Percentiles rank a stretch among this genome's conserved stretches.
Conservation (phyloP, 352 stramenopile species). For the Phytophthora rubi region DNA sequence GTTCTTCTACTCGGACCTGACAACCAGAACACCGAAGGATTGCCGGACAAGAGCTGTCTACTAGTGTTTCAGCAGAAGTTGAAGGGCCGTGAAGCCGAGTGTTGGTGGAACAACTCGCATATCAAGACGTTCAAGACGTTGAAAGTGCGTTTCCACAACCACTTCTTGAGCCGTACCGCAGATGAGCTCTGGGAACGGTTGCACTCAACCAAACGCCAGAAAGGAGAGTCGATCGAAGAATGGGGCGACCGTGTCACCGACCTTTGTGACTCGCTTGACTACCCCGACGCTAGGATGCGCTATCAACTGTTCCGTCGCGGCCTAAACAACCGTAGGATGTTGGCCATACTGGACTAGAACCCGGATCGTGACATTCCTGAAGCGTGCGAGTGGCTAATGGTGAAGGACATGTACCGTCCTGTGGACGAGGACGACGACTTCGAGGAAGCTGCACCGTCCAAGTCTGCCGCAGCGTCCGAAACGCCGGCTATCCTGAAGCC, state of each 20-base stretch:
- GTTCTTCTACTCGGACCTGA: neutral
- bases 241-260: constrained; percentile 4
- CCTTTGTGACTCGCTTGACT: constrained; percentile 10
- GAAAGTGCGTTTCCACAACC: constrained; percentile 1
- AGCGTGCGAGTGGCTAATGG: constrained; percentile 1
- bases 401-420: constrained; percentile 5
- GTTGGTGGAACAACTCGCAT: neutral
- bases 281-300: neutral
- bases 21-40: neutral
- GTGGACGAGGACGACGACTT: constrained; percentile 6
- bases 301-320: neutral
- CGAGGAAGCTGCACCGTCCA: neutral
- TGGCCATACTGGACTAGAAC: neutral
- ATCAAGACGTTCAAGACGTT: neutral
- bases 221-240: constrained; percentile 3
- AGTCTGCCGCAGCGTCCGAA: neutral
- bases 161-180: neutral
- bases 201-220: neutral
- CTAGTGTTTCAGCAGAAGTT: constrained; percentile 2
- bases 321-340: neutral
- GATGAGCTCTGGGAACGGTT: constrained; percentile 2
- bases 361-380: neutral
- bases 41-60: neutral
- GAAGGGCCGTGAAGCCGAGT: neutral
- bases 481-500: neutral